Conservation (phyloP, 2,329 filamentous ascomycete species). For the Aspergillus hiratsukae region DNA sequence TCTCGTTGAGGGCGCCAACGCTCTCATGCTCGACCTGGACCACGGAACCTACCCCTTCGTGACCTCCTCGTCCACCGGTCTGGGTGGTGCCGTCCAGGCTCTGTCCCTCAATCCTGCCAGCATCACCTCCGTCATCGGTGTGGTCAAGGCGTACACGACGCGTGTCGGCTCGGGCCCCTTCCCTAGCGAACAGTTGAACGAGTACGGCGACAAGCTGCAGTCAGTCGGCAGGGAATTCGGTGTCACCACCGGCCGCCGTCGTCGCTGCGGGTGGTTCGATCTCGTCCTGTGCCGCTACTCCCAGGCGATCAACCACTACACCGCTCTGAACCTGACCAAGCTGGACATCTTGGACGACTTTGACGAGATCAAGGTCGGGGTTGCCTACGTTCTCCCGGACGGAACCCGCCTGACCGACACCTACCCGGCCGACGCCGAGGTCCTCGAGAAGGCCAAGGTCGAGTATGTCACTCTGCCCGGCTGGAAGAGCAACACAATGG, state of each 20-base stretch:
- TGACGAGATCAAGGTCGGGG: constrained; percentile 58
- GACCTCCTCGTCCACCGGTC: constrained; percentile 45
- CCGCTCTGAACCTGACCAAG: constrained; percentile 59
- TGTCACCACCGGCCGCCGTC: constrained; percentile 57
- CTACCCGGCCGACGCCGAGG: constrained; percentile 55
- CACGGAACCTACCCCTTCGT: constrained; percentile 51
- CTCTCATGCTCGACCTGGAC: constrained; percentile 57
- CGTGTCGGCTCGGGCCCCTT: constrained; percentile 58
- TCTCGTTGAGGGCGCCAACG: constrained; percentile 61
- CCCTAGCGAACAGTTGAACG: constrained; percentile 58
- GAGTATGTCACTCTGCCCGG: constrained; percentile 57
- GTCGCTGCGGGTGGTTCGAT: constrained; percentile 63
- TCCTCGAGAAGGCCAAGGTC: constrained; percentile 51
- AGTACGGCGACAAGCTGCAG: constrained; percentile 54
- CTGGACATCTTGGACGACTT: constrained; percentile 62
- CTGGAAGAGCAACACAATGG: constrained; percentile 59
- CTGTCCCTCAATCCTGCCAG: constrained; percentile 55
- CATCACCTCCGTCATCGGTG: constrained; percentile 57
- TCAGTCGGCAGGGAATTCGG: constrained; percentile 52
- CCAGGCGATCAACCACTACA: constrained; percentile 51
- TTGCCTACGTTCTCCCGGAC: constrained; percentile 50
- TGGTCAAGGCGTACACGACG: constrained; percentile 63
- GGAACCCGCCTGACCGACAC: constrained; percentile 47
- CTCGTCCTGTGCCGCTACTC: constrained; percentile 61
- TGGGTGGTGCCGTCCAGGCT: constrained; percentile 52